Base-by-base conservation (phyloP, 805 yeast genomes). In the Sugiyamaella chiloensis region DNA sequence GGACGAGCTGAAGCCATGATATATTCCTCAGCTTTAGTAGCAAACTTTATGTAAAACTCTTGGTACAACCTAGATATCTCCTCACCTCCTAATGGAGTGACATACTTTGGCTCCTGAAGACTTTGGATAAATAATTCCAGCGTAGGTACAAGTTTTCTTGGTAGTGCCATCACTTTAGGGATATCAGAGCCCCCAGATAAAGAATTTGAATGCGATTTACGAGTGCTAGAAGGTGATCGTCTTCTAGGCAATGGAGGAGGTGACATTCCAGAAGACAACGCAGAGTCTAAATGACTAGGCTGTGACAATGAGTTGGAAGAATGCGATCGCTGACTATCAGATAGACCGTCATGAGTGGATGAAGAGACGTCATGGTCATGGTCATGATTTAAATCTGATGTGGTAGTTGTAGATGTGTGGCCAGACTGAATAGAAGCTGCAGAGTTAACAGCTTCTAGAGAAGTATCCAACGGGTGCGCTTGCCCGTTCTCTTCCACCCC, bases 11-110 rank as follows among this genome's bases (percentile, higher is more conserved):
- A 30, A 12, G 52, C 55, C 5, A 53, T 39, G n/a, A 54, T 39
- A 44, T 54, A 54, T 3, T 52, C 55, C 19, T 59, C 59, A 5
- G 65, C 61, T 41, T 60, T 53, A 19, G 48, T 51, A 21, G 60
- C 60, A 35, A 65, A 60, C 30, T 61, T 52, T 12, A 35, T 45
- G 46, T 71, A 71, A 51, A 72, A 71, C 32, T 64, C 65, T 56
- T 70, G 75, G 50, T 67, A 71, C 20, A 71, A 55, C 46, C 58
- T 58, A 3, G 71, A 52, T n/a, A 72, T 60, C 42, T 66, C 70
- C 32, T 65, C 66, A 2, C 67, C 64, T 3, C 64, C 57, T 32
- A 72, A 53, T 4, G 71, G 72, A 16, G 65, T 56, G 11, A 60
- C 50, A 27, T 65, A 67, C 30, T 58, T 61, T 7, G 73, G 73